Conservation (phyloP, 129 eudicot genomes). For the Helichrysum umbraculigerum region DNA sequence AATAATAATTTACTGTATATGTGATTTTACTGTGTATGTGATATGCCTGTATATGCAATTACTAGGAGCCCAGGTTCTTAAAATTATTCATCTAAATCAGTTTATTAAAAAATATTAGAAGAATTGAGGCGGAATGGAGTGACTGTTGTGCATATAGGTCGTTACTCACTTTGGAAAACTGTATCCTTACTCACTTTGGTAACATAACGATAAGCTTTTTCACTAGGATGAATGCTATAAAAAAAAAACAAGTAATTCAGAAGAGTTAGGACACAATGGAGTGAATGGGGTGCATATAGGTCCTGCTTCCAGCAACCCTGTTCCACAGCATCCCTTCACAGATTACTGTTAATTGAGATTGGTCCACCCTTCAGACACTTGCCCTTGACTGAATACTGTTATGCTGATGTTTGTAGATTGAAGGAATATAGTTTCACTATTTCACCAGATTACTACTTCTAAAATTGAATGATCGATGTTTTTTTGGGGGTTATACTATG, state of each 20-base stretch:
- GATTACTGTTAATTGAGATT: too few species aligned
- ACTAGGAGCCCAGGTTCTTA: not conserved
- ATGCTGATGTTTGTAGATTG: too few species aligned
- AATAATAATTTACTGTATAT: not conserved
- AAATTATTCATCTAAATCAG: not conserved
- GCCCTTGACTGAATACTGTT: too few species aligned
- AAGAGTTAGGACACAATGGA: constrained; percentile 51
- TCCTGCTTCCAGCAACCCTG: constrained; percentile 54
- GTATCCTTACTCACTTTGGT: constrained; percentile 27
- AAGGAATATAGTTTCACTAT: too few species aligned
- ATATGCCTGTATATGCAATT: not conserved
- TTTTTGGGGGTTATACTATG: too few species aligned
- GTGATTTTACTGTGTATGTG: too few species aligned
- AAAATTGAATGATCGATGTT: too few species aligned
- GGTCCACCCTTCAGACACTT: too few species aligned
- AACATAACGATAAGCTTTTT: constrained; percentile 43
- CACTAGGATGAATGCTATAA: constrained; percentile 67
- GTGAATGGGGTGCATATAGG: constrained; percentile 46
- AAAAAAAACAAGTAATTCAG: constrained; percentile 53
- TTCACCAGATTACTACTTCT: too few species aligned
- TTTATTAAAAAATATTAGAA: constrained; percentile 12
- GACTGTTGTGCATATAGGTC: too few species aligned
- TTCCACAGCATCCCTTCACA: constrained; percentile 61
- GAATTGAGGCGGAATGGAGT: too few species aligned
- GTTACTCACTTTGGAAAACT: too few species aligned